These are phyloP conservation scores for Gloeopeniophorella convolvens DNA, from an alignment of 768 basidiomycete genomes.

Conservation along the genomic window DNA sequence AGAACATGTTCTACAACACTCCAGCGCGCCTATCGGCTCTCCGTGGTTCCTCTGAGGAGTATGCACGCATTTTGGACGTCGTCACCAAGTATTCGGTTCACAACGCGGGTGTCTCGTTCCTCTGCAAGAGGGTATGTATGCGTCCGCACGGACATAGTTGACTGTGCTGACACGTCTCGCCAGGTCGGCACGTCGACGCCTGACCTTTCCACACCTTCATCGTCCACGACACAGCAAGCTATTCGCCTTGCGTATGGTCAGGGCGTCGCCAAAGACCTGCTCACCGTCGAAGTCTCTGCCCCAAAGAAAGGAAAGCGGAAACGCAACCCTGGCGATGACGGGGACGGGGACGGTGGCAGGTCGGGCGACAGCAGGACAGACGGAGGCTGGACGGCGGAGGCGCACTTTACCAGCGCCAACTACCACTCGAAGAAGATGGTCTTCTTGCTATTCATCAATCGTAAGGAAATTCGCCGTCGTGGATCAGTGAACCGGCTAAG, in stretches of 20 bases:
- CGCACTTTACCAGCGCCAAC: slow-evolving; percentile 79
- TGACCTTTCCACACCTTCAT: slow-evolving; percentile 74
- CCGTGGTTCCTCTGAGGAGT: slow-evolving; percentile 83
- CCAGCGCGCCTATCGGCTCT: slow-evolving; percentile 83
- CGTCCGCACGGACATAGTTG: not conserved
- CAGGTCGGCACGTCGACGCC: slow-evolving; percentile 70
- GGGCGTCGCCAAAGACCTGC: slow-evolving; percentile 69
- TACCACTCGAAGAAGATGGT: slow-evolving; percentile 83
- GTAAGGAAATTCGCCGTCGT: slow-evolving; percentile 38
- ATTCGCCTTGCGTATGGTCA: slow-evolving; percentile 82
- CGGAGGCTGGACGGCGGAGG: slow-evolving; percentile 59
- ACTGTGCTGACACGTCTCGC: not conserved
- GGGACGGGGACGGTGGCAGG: slow-evolving; percentile 26
- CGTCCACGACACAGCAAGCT: slow-evolving; percentile 55
- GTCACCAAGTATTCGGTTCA: slow-evolving; percentile 92
- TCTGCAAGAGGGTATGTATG: slow-evolving; percentile 76
- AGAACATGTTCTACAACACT: slow-evolving; percentile 92
- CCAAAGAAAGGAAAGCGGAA: slow-evolving; percentile 23
- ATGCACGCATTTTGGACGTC: slow-evolving; percentile 84
- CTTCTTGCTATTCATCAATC: slow-evolving; percentile 91
- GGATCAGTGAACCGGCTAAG: not conserved
- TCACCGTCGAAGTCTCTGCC: slow-evolving; percentile 30
- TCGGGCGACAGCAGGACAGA: slow-evolving; percentile 28
- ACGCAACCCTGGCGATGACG: slow-evolving; percentile 10
- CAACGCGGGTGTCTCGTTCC: slow-evolving; percentile 81